These are phyloP conservation scores for Fusarium brevicatenulatum DNA, from an alignment of 2,329 filamentous ascomycete species.

Conservation along the genomic window DNA sequence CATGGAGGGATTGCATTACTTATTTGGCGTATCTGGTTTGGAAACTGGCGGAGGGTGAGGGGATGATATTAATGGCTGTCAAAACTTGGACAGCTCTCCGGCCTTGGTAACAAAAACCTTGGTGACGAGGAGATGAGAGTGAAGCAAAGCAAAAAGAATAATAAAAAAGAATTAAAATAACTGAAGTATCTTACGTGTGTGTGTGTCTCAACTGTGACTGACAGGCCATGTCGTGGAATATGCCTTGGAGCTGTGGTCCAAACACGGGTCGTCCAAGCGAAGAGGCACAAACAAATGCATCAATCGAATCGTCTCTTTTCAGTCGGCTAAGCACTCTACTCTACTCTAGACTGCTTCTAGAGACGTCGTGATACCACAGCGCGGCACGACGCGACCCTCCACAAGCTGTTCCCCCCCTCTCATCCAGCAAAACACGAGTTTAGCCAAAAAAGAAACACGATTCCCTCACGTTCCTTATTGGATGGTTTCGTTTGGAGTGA, in stretches of 20 bases:
- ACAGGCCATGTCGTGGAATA: slow-evolving; percentile 18
- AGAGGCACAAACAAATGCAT: not conserved
- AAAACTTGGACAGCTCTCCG: slow-evolving; percentile 36
- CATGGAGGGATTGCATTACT: not conserved
- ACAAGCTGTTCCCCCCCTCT: not conserved
- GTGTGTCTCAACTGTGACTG: not conserved
- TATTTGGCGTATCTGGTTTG: slow-evolving; percentile 5
- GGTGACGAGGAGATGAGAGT: slow-evolving; percentile 32
- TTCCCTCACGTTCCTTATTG: not conserved
- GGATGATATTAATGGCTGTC: slow-evolving; percentile 34
- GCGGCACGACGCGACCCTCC: slow-evolving; percentile 30
- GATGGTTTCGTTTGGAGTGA: fast-evolving
- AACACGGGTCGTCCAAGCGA: slow-evolving; percentile 30
- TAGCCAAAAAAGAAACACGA: not conserved
- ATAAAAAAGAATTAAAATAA: slow-evolving; percentile 28
- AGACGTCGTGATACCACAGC: slow-evolving; percentile 10
- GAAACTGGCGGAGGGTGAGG: slow-evolving; percentile 30
- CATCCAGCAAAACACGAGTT: slow-evolving; percentile 2
- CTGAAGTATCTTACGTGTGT: not conserved
- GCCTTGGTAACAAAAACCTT: slow-evolving; percentile 21
- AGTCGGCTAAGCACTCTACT: not conserved
- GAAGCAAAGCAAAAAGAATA: slow-evolving; percentile 6
- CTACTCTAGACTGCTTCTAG: not conserved
- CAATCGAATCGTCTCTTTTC: not conserved
- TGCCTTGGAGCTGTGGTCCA: slow-evolving; percentile 1